phyloP scores from a whole-genome alignment of 495 filamentous ascomycete species.

The Hypoxylon fragiforme region DNA sequence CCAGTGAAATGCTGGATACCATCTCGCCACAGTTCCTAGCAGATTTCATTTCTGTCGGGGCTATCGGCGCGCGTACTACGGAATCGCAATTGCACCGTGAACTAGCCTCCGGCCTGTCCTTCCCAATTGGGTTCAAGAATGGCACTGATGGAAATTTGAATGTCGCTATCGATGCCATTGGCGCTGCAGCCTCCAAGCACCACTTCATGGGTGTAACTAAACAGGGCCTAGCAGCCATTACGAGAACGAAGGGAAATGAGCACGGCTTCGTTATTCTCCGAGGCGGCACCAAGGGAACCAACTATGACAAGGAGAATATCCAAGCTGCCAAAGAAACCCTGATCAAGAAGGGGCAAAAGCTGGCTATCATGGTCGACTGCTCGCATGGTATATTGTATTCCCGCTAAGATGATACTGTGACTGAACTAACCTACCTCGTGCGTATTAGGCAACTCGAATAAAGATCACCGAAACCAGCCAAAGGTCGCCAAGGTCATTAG shows the following conservation, averaged over 20 bases:
- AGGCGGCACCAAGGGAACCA: slow-evolving; percentile 90
- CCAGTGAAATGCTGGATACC: slow-evolving; percentile 96
- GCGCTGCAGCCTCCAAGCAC: slow-evolving; percentile 85
- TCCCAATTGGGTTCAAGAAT: slow-evolving; percentile 99
- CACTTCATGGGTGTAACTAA: slow-evolving; percentile 99
- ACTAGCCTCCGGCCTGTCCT: slow-evolving; percentile 93
- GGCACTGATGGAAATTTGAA: slow-evolving; percentile 91
- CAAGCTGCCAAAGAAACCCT: slow-evolving; percentile 76
- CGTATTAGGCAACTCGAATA: slow-evolving; percentile 73
- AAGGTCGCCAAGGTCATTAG: slow-evolving; percentile 81
- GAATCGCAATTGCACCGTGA: slow-evolving; percentile 96
- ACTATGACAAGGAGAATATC: slow-evolving; percentile 87
- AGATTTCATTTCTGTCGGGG: slow-evolving; percentile 91
- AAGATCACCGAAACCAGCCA: slow-evolving; percentile 86
- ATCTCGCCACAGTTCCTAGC: slow-evolving; percentile 95
- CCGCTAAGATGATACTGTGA: background rate
- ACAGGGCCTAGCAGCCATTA: slow-evolving; percentile 94
- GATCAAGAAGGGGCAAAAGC: slow-evolving; percentile 79
- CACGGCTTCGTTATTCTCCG: slow-evolving; percentile 96
- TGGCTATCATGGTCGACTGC: slow-evolving; percentile 97
- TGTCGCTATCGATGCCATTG: slow-evolving; percentile 96
- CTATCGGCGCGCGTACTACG: slow-evolving; percentile 95
- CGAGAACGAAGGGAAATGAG: slow-evolving; percentile 87
- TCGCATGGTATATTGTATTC: slow-evolving; percentile 68
- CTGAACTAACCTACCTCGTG: slow-evolving; percentile 14